phyloP scores from a whole-genome alignment of 371 early-diverging fungal species.

The Apophysomyces variabilis region DNA sequence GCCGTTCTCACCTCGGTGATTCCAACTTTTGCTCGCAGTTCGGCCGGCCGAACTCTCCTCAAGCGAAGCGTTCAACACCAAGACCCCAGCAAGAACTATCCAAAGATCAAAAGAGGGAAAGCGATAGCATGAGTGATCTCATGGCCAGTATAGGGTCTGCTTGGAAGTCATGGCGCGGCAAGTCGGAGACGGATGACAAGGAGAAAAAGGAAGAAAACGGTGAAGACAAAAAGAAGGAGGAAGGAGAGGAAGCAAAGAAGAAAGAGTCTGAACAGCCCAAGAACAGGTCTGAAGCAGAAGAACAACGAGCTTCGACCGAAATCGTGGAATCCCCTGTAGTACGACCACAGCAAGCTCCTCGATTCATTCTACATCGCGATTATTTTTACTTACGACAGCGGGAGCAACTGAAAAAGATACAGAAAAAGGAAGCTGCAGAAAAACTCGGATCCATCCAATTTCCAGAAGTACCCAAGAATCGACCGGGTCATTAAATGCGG shows the following conservation, averaged over 20 bases:
- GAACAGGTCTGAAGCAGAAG: conserved; percentile 13
- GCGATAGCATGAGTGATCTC: conserved; percentile 49
- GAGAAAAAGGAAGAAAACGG: conserved; percentile 17
- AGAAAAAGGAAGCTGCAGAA: conserved; percentile 52
- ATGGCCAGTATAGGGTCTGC: conserved; percentile 48
- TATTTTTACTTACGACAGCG: conserved; percentile 62
- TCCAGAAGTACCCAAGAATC: conserved; percentile 57
- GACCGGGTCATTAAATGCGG: conserved; percentile 10
- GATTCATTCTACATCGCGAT: conserved; percentile 58
- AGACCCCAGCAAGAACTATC: conserved; percentile 19
- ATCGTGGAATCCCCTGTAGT: conserved; percentile 1
- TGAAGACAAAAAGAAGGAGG: conserved; percentile 25
- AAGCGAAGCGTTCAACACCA: conserved; percentile 15
- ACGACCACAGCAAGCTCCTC: conserved; percentile 12
- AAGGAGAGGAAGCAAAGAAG: conserved; percentile 22
- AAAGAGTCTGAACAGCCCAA: conserved; percentile 23
- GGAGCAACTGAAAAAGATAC: conserved; percentile 45
- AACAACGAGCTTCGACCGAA: conserved; percentile 17
- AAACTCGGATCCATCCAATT: conserved; percentile 49
- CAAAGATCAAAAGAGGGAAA: conserved; percentile 32
- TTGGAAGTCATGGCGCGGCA: conserved; percentile 45
- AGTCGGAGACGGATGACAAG: conserved; percentile 16
- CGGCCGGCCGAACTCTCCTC: conserved; percentile 16
- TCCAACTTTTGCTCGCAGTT: conserved; percentile 46
- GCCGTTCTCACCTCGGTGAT: conserved; percentile 50